Conservation (phyloP, 2,329 filamentous ascomycete species). For the Cladosporium sphaerospermum region DNA sequence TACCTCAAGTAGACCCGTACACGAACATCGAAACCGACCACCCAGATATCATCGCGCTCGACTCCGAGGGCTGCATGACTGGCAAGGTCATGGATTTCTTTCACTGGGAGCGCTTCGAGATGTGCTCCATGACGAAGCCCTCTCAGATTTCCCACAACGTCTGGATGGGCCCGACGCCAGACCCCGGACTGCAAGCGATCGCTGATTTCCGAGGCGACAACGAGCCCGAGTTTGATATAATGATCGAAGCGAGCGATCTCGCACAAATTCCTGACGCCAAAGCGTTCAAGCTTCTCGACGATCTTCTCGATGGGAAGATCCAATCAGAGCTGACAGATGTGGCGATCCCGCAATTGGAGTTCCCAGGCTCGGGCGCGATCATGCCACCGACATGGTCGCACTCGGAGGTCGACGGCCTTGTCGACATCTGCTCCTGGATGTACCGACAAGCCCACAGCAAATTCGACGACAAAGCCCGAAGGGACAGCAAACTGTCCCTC, state of each 20-base stretch:
- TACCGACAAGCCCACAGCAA: constrained; percentile 64
- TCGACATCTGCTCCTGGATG: constrained; percentile 87
- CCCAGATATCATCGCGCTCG: constrained; percentile 66
- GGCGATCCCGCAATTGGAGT: constrained; percentile 60
- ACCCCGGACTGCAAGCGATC: constrained; percentile 38
- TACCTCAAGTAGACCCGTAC: constrained; percentile 48
- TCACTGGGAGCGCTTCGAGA: constrained; percentile 80
- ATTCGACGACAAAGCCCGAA: constrained; percentile 21
- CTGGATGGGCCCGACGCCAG: constrained; percentile 82
- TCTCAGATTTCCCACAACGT: constrained; percentile 87
- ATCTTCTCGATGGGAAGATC: constrained; percentile 36
- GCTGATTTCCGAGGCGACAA: constrained; percentile 41
- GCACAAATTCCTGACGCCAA: constrained; percentile 67
- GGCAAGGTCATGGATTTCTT: constrained; percentile 82
- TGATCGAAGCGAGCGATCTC: constrained; percentile 84
- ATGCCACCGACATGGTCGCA: constrained; percentile 78
- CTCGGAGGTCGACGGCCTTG: constrained; percentile 72
- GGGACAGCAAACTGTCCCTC: constrained; percentile 39
- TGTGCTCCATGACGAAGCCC: constrained; percentile 86
- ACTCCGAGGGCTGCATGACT: constrained; percentile 64
- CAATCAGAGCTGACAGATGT: constrained; percentile 34
- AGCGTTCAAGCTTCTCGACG: constrained; percentile 58
- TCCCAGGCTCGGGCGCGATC: constrained; percentile 91
- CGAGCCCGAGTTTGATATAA: constrained; percentile 56
- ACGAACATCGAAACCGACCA: constrained; percentile 64